phyloP scores from a whole-genome alignment of 2,329 filamentous ascomycete species.

The Aspergillus texensis region DNA sequence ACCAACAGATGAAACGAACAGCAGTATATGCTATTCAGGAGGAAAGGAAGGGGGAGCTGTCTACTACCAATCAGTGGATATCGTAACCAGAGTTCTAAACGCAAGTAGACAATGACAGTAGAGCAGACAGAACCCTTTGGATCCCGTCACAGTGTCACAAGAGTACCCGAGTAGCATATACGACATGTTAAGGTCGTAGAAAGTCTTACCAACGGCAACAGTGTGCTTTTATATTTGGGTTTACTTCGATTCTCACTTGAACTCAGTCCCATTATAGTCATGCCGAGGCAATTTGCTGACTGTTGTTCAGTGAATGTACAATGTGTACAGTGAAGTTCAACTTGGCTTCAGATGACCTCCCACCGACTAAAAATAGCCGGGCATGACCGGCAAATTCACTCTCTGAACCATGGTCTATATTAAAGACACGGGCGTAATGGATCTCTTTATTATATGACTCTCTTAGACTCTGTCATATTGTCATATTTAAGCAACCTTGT shows the following conservation, averaged over 20 bases:
- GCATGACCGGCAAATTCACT: background rate
- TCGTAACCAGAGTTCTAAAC: background rate
- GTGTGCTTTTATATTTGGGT: background rate
- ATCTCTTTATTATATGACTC: background rate
- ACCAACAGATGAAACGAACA: background rate
- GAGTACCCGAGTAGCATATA: background rate
- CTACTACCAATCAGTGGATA: background rate
- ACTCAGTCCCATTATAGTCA: too few species aligned
- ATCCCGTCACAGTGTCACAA: background rate
- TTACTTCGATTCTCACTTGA: too few species aligned
- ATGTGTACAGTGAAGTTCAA: background rate
- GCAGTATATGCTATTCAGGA: background rate
- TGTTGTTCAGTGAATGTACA: background rate
- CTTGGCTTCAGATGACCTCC: background rate
- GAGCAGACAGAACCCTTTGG: background rate
- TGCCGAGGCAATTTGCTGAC: background rate
- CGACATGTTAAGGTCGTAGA: background rate
- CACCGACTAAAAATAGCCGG: constrained; percentile 2
- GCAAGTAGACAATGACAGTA: background rate
- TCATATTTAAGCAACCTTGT: background rate
- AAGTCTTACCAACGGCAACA: background rate
- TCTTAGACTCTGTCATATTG: background rate
- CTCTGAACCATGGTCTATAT: background rate
- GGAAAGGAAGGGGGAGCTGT: background rate
- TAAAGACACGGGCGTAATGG: background rate